phyloP scores from a whole-genome alignment of 2,329 filamentous ascomycete species.

The Aspergillus niger region DNA sequence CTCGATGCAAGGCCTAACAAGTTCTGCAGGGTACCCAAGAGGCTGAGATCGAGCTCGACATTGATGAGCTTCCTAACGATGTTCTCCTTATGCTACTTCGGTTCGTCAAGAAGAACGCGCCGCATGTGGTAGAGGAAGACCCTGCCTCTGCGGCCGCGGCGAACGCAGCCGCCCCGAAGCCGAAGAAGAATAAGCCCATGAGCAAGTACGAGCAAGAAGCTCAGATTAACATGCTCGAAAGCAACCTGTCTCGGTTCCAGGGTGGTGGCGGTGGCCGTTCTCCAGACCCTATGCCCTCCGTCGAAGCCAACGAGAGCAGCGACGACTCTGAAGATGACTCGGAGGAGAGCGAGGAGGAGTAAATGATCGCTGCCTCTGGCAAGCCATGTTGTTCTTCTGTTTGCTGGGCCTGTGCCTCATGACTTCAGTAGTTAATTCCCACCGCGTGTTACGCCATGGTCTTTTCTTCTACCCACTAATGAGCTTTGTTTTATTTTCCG shows the following conservation, averaged over 20 bases:
- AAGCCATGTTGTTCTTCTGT: conserved; percentile 1
- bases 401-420: background rate
- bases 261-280: conserved; percentile 45
- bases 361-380: conserved; percentile 16
- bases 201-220: conserved; percentile 54
- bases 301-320: conserved; percentile 48
- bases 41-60: conserved; percentile 52
- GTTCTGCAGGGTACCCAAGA: conserved; percentile 44
- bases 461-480: conserved; percentile 14
- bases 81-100: conserved; percentile 49
- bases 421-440: conserved; percentile 1
- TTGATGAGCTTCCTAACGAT: conserved; percentile 52
- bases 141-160: conserved; percentile 32
- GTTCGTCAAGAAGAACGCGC: conserved; percentile 51
- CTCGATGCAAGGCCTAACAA: conserved; percentile 12
- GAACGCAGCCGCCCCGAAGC: conserved; percentile 43
- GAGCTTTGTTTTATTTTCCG: conserved; percentile 4
- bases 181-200: conserved; percentile 57
- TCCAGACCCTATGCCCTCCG: conserved; percentile 46
- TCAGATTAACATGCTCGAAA: conserved; percentile 52
- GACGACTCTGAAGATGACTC: conserved; percentile 51
- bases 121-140: conserved; percentile 47
- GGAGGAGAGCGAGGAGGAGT: conserved; percentile 55
- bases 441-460: conserved; percentile 13
- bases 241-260: conserved; percentile 50